phyloP scores from a whole-genome alignment of 2,329 filamentous ascomycete genomes.

The Botrytis fabae region DNA sequence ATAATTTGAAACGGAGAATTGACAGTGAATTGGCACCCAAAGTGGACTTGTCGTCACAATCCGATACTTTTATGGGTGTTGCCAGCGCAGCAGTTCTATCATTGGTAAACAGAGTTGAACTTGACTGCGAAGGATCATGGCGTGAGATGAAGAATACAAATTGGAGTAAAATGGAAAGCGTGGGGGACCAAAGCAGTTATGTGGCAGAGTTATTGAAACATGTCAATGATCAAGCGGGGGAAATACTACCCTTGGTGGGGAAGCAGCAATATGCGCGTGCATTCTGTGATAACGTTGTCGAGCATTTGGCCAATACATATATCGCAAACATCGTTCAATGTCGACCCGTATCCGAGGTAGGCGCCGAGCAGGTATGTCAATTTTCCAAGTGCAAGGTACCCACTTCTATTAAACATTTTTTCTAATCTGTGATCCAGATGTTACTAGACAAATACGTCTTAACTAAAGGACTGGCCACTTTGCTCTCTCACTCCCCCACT shows the following conservation, averaged over 20 bases:
- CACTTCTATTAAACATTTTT: neutral
- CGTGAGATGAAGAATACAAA: conserved; percentile 96
- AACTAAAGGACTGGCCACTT: conserved; percentile 72
- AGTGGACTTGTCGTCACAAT: conserved; percentile 89
- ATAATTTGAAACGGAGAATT: conserved; percentile 89
- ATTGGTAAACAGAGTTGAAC: conserved; percentile 80
- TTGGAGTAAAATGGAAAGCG: conserved; percentile 91
- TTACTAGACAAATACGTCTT: conserved; percentile 91
- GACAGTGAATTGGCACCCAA: conserved; percentile 72
- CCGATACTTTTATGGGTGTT: conserved; percentile 92
- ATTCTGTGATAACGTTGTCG: conserved; percentile 94
- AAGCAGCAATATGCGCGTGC: conserved; percentile 94
- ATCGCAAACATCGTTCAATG: conserved; percentile 84
- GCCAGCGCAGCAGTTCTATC: conserved; percentile 83
- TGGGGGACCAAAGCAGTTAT: conserved; percentile 91
- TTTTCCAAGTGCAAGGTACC: neutral
- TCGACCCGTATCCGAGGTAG: conserved; percentile 87
- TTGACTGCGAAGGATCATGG: conserved; percentile 83
- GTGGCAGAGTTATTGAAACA: conserved; percentile 77
- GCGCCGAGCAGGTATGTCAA: conserved; percentile 75
- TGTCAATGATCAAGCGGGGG: conserved; percentile 69
- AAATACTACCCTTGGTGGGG: conserved; percentile 74
- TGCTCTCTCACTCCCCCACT: conserved; percentile 58
- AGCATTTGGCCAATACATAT: conserved; percentile 77
- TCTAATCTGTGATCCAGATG: conserved; percentile 61